Evolutionary conservation across 2,329 filamentous ascomycete genomes (phyloP), one percentile per base, ranked within the genome.

Genomic region (Passalora sequoiae): DNA sequence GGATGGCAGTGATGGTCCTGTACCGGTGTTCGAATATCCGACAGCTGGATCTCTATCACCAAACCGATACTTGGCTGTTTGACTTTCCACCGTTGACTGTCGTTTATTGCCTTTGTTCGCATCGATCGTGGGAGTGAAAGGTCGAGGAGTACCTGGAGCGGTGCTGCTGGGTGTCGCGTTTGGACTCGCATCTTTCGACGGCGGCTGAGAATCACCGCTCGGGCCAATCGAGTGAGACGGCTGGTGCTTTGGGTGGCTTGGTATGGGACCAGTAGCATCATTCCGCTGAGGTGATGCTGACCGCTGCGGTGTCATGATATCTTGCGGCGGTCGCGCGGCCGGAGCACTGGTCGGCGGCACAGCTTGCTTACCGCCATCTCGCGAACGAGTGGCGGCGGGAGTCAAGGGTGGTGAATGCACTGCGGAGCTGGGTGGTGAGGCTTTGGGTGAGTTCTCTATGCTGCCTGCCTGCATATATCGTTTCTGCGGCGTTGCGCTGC

Each of bases 351-450:
- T 52, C 8, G 40, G 47, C 15, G 31, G 43, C 35, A 20, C 19
- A 55, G 54, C 54, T 12, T 27, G 24, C 62, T 69, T 47, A 28
- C 46, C 44, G 56, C 60, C 72, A 60, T 80, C 80, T 55, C 72
- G 71, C 40, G 77, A 78, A 51, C 73, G 71, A 31, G 87, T 91
- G 39, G 82, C 89, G 42, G 88, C 82, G 13, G 91, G 91, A 9
- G 89, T 96, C 40, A 97, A 75, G 30, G 89, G 89, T 53, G 91
- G 91, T 8, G 89, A 94, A 56, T 91, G 85, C 69, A 94, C 78
- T 44, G 84, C 78, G 46, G 82, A 80, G 32, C 77, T 70, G 48
- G 77, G 76, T 47, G 86, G 83, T 51, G 82, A 85, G 49, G 77
- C 75, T 55, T 75, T 77, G 46, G 72, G 72, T 40, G 81, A 81